These are phyloP conservation scores for Quercus aquifolioides DNA, from an alignment of 306 rosid species.

Conservation along the genomic window DNA sequence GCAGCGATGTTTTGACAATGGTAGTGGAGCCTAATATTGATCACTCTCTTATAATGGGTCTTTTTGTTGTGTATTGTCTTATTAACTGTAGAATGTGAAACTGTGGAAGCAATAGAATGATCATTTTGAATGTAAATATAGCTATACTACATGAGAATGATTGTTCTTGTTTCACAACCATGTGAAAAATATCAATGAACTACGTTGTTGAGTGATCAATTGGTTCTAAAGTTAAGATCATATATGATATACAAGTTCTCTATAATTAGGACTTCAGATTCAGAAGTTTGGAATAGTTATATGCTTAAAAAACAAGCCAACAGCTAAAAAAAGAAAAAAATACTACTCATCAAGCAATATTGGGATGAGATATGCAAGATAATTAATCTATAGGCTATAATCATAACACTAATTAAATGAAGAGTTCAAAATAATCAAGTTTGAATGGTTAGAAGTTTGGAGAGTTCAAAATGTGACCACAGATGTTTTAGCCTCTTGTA, in stretches of 20 bases:
- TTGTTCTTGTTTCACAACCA: not conserved
- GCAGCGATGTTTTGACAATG: conserved; percentile 70
- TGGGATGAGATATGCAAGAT: not conserved
- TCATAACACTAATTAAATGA: not conserved
- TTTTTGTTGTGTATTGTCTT: conserved; percentile 61
- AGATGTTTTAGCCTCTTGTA: not conserved
- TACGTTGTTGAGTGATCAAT: no score
- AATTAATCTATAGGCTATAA: not conserved
- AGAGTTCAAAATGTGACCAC: not conserved
- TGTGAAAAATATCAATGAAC: no score
- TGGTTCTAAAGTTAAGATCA: no score
- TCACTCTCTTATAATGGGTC: conserved; percentile 57
- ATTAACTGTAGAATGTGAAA: conserved; percentile 46
- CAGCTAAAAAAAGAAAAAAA: no score
- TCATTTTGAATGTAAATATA: not conserved
- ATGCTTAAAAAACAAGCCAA: no score
- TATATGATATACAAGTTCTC: no score
- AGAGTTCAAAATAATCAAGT: not conserved
- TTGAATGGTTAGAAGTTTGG: not conserved
- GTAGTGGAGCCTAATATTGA: conserved; percentile 63
- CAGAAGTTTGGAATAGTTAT: no score
- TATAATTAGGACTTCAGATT: no score
- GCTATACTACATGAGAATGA: not conserved
- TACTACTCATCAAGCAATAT: no score
- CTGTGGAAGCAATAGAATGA: not conserved